Base-by-base conservation (phyloP, 805 yeast species). In the Spathaspora arborariae region DNA sequence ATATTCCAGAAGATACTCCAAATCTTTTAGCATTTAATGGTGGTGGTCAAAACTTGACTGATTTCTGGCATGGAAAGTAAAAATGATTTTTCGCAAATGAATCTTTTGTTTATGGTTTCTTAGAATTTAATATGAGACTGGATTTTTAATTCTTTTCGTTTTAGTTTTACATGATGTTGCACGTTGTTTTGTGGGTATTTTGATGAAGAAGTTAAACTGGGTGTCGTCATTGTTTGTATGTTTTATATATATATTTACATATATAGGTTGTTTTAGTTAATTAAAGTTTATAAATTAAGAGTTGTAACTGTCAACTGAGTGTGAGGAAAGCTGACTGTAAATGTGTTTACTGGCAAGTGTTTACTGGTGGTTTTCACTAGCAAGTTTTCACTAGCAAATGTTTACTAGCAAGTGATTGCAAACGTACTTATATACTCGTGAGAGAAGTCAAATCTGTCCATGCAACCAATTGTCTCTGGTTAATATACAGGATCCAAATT, bases 1-100 rank as follows among this genome's bases (percentile, higher is more conserved):
- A 83, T 54, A 72, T 86, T 53, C 87, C 88, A 55, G 77, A 71
- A 19, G 88, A 81, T 51, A 85, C 94, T 43, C 92, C 91, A 58
- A 87, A 87, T 69, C 65, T 78, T 52, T 78, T 87, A 67, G 85
- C 87, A 43, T 87, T 71, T 75, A 87, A 87, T 60, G 95, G 94
- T 75, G 94, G 81, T 49, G 94, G 92, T 55, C 81, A 79, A 60
- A 82, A 83, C 66, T 65, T 84, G 58, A 70, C 80, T 46, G 79
- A 73, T 39, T 84, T 84, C 77, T 84, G 89, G 88, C 67, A 56
- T 45, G 60, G 41, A 27, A 48, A 52, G 36, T 39, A 42, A 34
- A 16, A 16, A 30, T 6, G 35, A 13, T 30, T 30, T 30, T n/a
- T 15, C 11, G 27, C 27, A 24, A 9, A 24, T 9, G 11, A 9